Percentiles rank a stretch among this genome's conserved stretches.
Conservation (phyloP, 768 basidiomycete genomes). For the Lactarius sp. region DNA sequence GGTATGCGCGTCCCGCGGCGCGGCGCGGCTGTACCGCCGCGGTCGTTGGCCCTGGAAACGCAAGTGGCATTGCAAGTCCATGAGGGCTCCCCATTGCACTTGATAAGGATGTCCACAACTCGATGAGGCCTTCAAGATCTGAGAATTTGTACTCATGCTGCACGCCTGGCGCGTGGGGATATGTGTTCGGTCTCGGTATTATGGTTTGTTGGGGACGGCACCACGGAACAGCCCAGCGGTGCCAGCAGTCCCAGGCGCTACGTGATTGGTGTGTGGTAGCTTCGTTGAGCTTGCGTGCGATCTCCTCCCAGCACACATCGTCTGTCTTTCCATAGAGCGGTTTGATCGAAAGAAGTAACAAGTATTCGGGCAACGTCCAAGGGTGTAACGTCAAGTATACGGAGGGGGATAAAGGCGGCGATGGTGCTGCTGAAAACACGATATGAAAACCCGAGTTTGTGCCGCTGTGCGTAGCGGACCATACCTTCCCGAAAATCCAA, state of each 20-base stretch:
- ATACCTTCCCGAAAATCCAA: slow-evolving; percentile 3
- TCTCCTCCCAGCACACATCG: slow-evolving; percentile 17
- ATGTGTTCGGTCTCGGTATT: slow-evolving; percentile 10
- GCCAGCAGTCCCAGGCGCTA: slow-evolving; percentile 27
- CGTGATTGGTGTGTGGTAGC: slow-evolving; percentile 4
- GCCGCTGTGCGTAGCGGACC: neutral
- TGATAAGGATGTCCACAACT: slow-evolving; percentile 17
- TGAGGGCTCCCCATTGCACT: neutral
- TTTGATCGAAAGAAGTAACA: slow-evolving; percentile 18
- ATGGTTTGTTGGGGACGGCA: neutral
- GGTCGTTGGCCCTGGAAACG: neutral
- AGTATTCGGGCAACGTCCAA: slow-evolving; percentile 24
- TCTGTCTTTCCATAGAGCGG: slow-evolving; percentile 5
- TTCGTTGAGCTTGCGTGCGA: slow-evolving; percentile 15
- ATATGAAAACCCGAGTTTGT: neutral
- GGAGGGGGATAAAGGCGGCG: slow-evolving; percentile 17
- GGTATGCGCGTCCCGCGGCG: slow-evolving; percentile 8
- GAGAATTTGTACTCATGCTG: slow-evolving; percentile 20
- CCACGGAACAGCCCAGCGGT: slow-evolving; percentile 26
- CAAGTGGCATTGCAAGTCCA: neutral
- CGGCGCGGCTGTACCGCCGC: neutral
- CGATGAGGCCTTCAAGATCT: slow-evolving; percentile 19
- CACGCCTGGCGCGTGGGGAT: slow-evolving; percentile 23
- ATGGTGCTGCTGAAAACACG: slow-evolving; percentile 7
- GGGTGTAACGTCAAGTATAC: slow-evolving; percentile 20